A percentile compares a stretch with the other conserved stretches of the same genome.
phyloP scores from a whole-genome alignment of 306 rosid species.

The Corylus heterophylla region DNA sequence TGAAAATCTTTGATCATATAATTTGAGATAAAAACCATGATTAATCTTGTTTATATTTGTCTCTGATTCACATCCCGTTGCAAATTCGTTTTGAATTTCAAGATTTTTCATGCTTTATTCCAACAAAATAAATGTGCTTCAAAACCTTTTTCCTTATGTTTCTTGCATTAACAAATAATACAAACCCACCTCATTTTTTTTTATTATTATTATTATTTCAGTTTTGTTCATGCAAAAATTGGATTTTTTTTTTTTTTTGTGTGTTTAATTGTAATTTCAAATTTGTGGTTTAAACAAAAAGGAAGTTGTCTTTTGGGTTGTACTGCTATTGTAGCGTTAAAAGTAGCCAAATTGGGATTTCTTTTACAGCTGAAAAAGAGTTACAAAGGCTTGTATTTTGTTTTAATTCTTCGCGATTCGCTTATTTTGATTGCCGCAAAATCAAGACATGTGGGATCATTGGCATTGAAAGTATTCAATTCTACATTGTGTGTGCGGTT shows the following conservation, averaged over 20 bases:
- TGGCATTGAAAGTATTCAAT: background rate
- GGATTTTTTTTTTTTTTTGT: background rate
- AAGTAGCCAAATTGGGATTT: background rate
- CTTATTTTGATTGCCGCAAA: background rate
- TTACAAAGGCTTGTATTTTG: background rate
- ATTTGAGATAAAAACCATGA: background rate
- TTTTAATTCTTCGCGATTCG: background rate
- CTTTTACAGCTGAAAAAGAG: background rate
- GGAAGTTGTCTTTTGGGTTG: background rate
- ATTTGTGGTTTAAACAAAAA: background rate
- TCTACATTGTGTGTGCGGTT: background rate
- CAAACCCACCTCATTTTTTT: background rate
- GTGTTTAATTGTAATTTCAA: background rate
- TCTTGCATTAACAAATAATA: background rate
- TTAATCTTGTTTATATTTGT: background rate
- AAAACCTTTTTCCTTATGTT: background rate
- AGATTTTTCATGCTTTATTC: background rate
- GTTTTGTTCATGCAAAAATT: background rate
- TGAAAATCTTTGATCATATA: background rate
- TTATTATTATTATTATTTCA: too few species aligned
- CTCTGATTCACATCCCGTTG: background rate
- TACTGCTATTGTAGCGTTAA: background rate
- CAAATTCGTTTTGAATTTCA: background rate
- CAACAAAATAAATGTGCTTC: background rate
- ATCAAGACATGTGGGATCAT: constrained; percentile 2